Conservation (phyloP, 495 filamentous ascomycete genomes). For the Podospora pseudopauciseta region DNA sequence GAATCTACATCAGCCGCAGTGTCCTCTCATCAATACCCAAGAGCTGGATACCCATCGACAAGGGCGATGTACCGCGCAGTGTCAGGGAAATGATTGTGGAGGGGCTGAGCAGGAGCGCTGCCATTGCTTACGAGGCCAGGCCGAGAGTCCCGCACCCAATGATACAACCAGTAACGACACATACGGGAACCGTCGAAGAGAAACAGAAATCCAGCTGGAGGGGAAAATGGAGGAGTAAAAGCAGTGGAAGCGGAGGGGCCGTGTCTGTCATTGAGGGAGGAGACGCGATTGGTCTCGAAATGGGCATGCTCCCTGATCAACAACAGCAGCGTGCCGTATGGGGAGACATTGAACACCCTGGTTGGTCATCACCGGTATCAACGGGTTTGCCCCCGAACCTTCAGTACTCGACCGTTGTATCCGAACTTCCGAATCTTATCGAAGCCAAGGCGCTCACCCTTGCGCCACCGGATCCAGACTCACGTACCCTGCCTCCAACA, state of each 20-base stretch:
- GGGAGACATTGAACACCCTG: conserved; percentile 78
- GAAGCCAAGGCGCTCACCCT: conserved; percentile 88
- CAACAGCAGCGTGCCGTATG: conserved; percentile 49
- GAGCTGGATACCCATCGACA: conserved; percentile 74
- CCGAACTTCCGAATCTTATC: conserved; percentile 84
- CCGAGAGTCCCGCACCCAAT: conserved; percentile 52
- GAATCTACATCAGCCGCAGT: conserved; percentile 84
- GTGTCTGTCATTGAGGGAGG: conserved; percentile 8
- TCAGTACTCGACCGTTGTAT: conserved; percentile 75
- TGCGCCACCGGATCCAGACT: conserved; percentile 59
- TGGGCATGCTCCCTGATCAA: conserved; percentile 20
- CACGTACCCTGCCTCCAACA: conserved; percentile 36
- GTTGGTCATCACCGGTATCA: conserved; percentile 79
- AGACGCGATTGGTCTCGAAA: background rate
- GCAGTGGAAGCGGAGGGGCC: conserved; percentile 24
- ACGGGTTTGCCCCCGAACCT: conserved; percentile 67
- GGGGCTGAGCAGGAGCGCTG: conserved; percentile 67
- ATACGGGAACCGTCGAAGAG: conserved; percentile 18
- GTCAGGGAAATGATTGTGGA: conserved; percentile 71
- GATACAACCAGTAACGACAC: background rate
- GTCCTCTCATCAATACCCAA: conserved; percentile 81
- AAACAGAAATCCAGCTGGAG: background rate
- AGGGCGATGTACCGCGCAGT: conserved; percentile 67
- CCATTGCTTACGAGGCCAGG: conserved; percentile 72
- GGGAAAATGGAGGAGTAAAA: conserved; percentile 21